Evolutionary conservation across 257 asterid genomes (phyloP).

Genomic region (Solanum pimpinellifolium): DNA sequence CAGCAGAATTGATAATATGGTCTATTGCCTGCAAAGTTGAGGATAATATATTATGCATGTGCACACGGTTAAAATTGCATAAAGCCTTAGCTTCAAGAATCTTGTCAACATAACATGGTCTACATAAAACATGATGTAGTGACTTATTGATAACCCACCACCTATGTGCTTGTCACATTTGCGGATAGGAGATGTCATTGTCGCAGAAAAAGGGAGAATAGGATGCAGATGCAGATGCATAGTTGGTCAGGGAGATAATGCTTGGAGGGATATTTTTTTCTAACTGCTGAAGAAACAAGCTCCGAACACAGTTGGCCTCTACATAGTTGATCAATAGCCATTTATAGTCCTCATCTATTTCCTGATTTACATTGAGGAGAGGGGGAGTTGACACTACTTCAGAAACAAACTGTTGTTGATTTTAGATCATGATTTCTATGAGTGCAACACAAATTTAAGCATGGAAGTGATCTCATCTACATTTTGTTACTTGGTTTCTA

Average conservation of each 20-base stretch:
- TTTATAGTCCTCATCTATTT: background rate
- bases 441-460: background rate
- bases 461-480: background rate
- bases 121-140: background rate
- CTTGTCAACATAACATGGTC: background rate
- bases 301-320: background rate
- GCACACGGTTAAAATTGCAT: background rate
- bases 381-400: background rate
- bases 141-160: background rate
- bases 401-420: background rate
- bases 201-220: background rate
- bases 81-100: background rate
- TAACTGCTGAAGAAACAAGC: background rate
- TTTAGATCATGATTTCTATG: background rate
- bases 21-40: slow-evolving; percentile 56
- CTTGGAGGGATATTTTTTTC: background rate
- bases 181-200: background rate
- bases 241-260: background rate
- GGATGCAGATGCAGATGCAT: background rate
- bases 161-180: background rate
- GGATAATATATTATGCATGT: background rate
- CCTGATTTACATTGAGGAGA: background rate
- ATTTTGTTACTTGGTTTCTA: background rate
- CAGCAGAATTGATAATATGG: slow-evolving; percentile 88
- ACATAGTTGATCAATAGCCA: background rate